Conservation (phyloP, 768 basidiomycete genomes). For the Ramaria sp. region DNA sequence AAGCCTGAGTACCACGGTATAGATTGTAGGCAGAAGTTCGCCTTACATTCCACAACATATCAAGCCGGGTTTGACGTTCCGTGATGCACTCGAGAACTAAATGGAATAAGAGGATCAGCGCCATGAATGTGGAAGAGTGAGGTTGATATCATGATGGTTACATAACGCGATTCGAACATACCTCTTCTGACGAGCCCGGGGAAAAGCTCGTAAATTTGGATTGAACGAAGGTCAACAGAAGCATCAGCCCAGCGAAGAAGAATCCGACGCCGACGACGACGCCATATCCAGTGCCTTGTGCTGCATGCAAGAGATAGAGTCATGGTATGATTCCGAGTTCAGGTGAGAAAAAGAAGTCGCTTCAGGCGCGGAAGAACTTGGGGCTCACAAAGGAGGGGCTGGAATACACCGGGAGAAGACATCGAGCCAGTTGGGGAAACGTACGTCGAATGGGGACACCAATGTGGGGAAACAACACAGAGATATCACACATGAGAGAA, state of each 20-base stretch:
- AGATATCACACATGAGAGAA: too few species aligned
- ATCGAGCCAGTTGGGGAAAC: neutral
- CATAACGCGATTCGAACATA: slow-evolving; percentile 12
- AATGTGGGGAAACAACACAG: too few species aligned
- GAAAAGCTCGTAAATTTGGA: slow-evolving; percentile 35
- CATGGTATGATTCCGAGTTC: neutral
- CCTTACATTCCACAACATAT: slow-evolving; percentile 40
- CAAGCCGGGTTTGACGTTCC: slow-evolving; percentile 39
- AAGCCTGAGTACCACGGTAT: too few species aligned
- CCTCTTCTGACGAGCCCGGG: slow-evolving; percentile 37
- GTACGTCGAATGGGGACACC: too few species aligned
- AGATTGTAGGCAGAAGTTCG: neutral
- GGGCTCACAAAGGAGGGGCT: neutral
- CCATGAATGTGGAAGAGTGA: too few species aligned
- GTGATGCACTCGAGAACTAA: slow-evolving; percentile 29
- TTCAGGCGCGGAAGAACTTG: neutral
- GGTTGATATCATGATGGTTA: too few species aligned
- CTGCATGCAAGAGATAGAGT: slow-evolving; percentile 14
- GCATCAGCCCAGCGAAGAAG: slow-evolving; percentile 39
- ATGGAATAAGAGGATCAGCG: neutral
- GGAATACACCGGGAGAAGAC: neutral
- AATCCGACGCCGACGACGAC: slow-evolving; percentile 41
- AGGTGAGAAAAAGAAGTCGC: neutral
- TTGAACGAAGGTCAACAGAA: slow-evolving; percentile 35
- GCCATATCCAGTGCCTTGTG: slow-evolving; percentile 38